Evolutionary conservation across 352 stramenopile species (phyloP), one percentile per base, ranked within the genome.

Genomic region (Globisporangium mamillatum): DNA sequence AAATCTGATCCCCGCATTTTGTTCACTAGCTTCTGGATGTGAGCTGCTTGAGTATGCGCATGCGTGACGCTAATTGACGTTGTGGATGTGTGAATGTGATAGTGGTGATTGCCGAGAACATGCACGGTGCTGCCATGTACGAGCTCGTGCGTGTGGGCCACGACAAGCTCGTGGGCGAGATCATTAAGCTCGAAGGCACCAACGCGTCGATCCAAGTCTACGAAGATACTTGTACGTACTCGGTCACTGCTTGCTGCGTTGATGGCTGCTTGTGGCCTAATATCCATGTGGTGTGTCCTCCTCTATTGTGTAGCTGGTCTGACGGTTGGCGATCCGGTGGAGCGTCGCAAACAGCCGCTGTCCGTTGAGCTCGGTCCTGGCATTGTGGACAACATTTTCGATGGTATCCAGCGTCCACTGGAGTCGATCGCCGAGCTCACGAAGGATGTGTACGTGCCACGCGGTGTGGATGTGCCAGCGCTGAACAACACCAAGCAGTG

Each of bases 341-440:
- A 99, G 65, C 88, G 98, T 61, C 99, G 97, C 73, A 98, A 98
- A 73, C 90, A 98, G 78, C 98, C 98, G 52, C 82, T 99, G 56
- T 99, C 94, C 3, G 97, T 99, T 32, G 97, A 99, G 72, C 89
- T 99, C 8, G 98, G 98, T 29, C 98, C 98, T n/a, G 98, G 98
- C 69, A 99, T 99, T 74, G 99, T 99, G 83, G 97, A 97, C 73
- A 99, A 98, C 64, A 99, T 99, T 85, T 99, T 99, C 70, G 98
- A 99, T 85, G 98, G 98, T 71, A 99, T 99, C 80, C 98, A 99
- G 80, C 95, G 98, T 72, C 98, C 98, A 36, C 80, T 99, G 60
- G 95, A 99, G 78, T 89, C 91, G 60, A 99, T 99, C 81, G 95
- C 93, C 66, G 81, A 94, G 56, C 74, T 95, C 60, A 90, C 80